These are phyloP conservation scores for Coemansia sp. DNA, from an alignment of 192 early-diverging fungal species.

Conservation along the genomic window DNA sequence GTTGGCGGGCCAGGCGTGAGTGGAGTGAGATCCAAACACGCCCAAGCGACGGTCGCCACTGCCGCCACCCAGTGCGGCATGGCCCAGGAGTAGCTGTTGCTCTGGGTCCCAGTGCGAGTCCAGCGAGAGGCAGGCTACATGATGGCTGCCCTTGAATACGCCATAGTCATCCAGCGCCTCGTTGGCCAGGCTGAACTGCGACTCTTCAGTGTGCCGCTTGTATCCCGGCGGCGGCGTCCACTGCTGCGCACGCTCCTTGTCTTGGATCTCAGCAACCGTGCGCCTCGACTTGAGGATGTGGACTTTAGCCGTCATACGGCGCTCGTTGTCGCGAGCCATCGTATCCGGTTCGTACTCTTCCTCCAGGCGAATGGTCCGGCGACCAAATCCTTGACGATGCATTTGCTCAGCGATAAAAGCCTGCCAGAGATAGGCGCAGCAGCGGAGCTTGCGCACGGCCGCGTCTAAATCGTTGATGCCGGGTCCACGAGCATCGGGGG, in stretches of 20 bases:
- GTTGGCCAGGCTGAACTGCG: constrained; percentile 58
- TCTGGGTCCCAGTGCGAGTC: constrained; percentile 64
- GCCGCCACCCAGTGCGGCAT: constrained; percentile 70
- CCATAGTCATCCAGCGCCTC: constrained; percentile 60
- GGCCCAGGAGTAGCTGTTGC: constrained; percentile 58
- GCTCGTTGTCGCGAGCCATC: constrained; percentile 46
- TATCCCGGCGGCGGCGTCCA: constrained; percentile 48
- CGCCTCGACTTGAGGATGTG: constrained; percentile 57
- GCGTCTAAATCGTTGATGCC: constrained; percentile 55
- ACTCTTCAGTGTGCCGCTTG: constrained; percentile 41
- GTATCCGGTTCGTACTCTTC: constrained; percentile 62
- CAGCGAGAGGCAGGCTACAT: constrained; percentile 61
- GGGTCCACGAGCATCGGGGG: constrained; percentile 55
- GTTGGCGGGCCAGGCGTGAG: constrained; percentile 64
- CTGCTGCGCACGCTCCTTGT: constrained; percentile 65
- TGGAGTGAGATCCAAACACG: constrained; percentile 70
- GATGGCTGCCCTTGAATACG: constrained; percentile 41
- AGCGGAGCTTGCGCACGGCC: constrained; percentile 62
- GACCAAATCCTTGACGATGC: constrained; percentile 68
- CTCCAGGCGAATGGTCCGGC: constrained; percentile 68
- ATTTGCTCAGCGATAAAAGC: constrained; percentile 73
- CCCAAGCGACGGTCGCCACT: constrained; percentile 57
- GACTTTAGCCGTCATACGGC: constrained; percentile 61
- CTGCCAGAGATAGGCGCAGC: constrained; percentile 72
- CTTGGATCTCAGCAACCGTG: constrained; percentile 60